Evolutionary conservation across 371 early-diverging fungal genomes (phyloP).

Genomic region (Synchytrium microbalum): DNA sequence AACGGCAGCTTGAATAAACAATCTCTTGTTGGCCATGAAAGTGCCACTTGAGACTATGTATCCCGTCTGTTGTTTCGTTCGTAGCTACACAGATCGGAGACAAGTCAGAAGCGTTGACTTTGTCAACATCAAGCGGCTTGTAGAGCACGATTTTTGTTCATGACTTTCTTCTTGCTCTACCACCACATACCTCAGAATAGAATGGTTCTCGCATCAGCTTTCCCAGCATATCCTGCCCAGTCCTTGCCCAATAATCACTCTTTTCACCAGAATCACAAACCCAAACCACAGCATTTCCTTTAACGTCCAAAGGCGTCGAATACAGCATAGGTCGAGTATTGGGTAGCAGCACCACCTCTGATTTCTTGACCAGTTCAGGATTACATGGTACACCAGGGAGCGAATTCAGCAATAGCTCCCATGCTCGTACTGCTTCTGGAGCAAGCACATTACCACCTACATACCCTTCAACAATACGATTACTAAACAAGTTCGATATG

Average conservation of each 20-base stretch:
- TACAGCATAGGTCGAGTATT: conserved; percentile 5
- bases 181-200: conserved; percentile 21
- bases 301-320: conserved; percentile 9
- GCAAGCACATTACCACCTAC: conserved; percentile 22
- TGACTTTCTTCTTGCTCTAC: background rate
- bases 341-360: conserved; percentile 6
- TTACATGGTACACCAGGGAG: conserved; percentile 16
- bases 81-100: background rate
- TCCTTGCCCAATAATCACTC: conserved; percentile 7
- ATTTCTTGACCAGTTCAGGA: background rate
- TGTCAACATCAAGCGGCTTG: background rate
- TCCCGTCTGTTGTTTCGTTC: conserved; percentile 23
- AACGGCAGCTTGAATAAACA: conserved; percentile 20
- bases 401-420: conserved; percentile 7
- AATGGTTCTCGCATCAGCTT: conserved; percentile 32
- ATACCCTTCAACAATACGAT: conserved; percentile 21
- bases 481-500: conserved; percentile 9
- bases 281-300: conserved; percentile 27
- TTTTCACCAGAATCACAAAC: conserved; percentile 9
- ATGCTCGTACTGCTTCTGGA: conserved; percentile 8
- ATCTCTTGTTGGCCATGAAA: conserved; percentile 12
- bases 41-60: conserved; percentile 19
- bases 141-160: background rate
- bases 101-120: background rate
- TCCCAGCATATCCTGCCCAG: conserved; percentile 21